Evolutionary conservation across 1,284 basidiomycete genomes (phyloP), one percentile per base, ranked within the genome.

Genomic region (Laetiporus sulphureus): DNA sequence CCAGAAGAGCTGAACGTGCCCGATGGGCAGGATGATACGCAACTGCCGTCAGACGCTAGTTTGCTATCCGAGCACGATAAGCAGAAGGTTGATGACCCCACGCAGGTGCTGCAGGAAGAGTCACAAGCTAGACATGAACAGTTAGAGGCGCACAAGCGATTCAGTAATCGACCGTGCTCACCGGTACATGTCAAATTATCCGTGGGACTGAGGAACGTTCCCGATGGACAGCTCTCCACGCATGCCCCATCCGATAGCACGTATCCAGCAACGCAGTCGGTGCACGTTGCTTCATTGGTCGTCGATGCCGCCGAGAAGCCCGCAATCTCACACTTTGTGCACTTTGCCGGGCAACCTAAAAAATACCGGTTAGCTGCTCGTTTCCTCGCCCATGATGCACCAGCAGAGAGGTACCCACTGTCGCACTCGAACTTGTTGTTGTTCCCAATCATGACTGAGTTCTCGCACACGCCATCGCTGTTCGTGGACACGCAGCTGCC

Each of bases 391-490:
- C 6, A 15, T 12, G 10, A 1, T n/a, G 3, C 21, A 20, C n/a
- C 18, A 30, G 29, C 38, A 37, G 25, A 21, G 41, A 20, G 36
- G 27, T 2, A 72, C 83, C 58, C 55, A 89, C 87, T 73, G 54
- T 91, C 86, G 55, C 88, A 91, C 50, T 79, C 75, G 18, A 74
- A 66, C 64, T 90, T 91, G 54, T 75, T 73, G 52, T 88, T 89
- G 52, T 91, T 83, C n/a, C 77, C 85, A 31, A 91, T 73, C 45
- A 86, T 62, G 47, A 68, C 75, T 5, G 82, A 71, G 20, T 82
- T 77, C 31, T 73, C 61, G 61, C 88, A 91, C 15, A 87, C 75
- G 11, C 89, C 88, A 47, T 77, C 72, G 15, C 62, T 64, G 53
- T 81, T 72, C 13, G 79, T 69, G 29, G 71, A 61, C 4, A 89